Conservation (phyloP, 768 basidiomycete genomes). For the Amanita muscaria region DNA sequence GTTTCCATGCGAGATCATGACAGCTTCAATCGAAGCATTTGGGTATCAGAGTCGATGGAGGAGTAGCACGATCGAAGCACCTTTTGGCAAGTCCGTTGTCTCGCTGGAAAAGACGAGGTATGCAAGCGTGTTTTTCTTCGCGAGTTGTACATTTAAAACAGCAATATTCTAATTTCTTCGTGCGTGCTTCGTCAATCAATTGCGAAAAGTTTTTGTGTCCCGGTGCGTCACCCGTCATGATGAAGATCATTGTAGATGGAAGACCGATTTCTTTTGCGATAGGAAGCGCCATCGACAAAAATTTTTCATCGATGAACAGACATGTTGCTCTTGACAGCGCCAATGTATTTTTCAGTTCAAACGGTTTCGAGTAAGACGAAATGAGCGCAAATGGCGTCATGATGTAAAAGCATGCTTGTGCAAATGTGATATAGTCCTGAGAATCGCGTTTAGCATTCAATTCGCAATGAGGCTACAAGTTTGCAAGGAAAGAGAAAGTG, state of each 20-base stretch:
- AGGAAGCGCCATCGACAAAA: conserved; percentile 20
- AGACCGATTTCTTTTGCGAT: conserved; percentile 27
- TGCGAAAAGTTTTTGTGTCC: conserved; percentile 34
- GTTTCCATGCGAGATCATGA: conserved; percentile 68
- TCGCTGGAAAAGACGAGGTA: conserved; percentile 75
- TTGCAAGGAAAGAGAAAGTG: background rate
- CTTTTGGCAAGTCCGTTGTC: conserved; percentile 71
- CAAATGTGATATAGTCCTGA: conserved; percentile 28
- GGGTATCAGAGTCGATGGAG: too few relatives aligned
- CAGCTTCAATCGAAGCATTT: conserved; percentile 29
- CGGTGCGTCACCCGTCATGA: conserved; percentile 36
- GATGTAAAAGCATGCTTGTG: conserved; percentile 24
- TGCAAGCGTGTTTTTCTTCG: conserved; percentile 45
- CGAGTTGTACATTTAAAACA: conserved; percentile 35
- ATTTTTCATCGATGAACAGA: conserved; percentile 28
- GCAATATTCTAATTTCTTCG: conserved; percentile 30
- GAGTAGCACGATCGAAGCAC: conserved; percentile 14
- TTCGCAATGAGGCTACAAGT: too few relatives aligned
- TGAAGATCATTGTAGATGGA: conserved; percentile 35
- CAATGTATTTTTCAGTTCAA: conserved; percentile 29
- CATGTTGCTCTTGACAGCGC: conserved; percentile 24
- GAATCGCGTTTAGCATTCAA: too few relatives aligned
- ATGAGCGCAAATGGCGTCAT: conserved; percentile 27
- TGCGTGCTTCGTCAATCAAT: conserved; percentile 32
- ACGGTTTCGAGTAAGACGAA: conserved; percentile 28